Conservation (phyloP, 805 yeast species). For the Kodamaea leandrae region DNA sequence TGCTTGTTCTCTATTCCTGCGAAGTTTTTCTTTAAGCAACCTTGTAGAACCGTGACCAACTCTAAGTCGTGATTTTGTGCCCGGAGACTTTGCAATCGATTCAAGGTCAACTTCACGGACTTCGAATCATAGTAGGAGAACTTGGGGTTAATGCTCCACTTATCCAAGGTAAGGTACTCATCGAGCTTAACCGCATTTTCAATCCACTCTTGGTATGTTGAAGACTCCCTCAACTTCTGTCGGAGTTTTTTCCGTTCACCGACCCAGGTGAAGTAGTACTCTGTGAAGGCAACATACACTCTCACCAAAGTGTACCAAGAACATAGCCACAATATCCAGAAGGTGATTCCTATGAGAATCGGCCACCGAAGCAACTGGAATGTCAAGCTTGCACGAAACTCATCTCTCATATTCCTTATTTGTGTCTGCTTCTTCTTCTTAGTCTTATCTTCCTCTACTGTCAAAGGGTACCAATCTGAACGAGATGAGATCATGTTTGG, state of each 20-base stretch:
- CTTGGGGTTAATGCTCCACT: slow-evolving; percentile 60
- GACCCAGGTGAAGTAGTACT: slow-evolving; percentile 56
- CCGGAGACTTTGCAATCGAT: slow-evolving; percentile 39
- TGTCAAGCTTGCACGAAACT: slow-evolving; percentile 34
- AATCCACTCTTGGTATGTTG: slow-evolving; percentile 61
- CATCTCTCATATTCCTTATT: slow-evolving; percentile 19
- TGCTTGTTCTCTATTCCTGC: slow-evolving; percentile 75
- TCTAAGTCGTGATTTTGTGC: slow-evolving; percentile 38
- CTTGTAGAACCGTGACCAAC: slow-evolving; percentile 55
- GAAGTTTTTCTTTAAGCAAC: slow-evolving; percentile 68
- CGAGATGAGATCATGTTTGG: slow-evolving; percentile 22
- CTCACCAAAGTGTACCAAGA: slow-evolving; percentile 52
- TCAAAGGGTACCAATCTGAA: slow-evolving; percentile 29
- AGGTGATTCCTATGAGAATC: slow-evolving; percentile 46
- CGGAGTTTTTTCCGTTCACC: slow-evolving; percentile 54
- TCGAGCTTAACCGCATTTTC: slow-evolving; percentile 58
- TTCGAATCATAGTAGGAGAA: slow-evolving; percentile 69
- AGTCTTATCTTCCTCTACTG: slow-evolving; percentile 4
- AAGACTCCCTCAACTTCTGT: slow-evolving; percentile 46
- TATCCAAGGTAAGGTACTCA: slow-evolving; percentile 52
- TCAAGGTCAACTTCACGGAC: slow-evolving; percentile 50
- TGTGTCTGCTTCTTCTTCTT: neutral
- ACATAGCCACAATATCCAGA: slow-evolving; percentile 55
- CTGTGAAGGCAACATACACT: slow-evolving; percentile 60
- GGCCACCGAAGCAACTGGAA: slow-evolving; percentile 63